Percentiles rank a stretch among this genome's conserved stretches.
Evolutionary conservation across 176 grass and related monocot species (phyloP).

Genomic region (Guadua angustifolia): DNA sequence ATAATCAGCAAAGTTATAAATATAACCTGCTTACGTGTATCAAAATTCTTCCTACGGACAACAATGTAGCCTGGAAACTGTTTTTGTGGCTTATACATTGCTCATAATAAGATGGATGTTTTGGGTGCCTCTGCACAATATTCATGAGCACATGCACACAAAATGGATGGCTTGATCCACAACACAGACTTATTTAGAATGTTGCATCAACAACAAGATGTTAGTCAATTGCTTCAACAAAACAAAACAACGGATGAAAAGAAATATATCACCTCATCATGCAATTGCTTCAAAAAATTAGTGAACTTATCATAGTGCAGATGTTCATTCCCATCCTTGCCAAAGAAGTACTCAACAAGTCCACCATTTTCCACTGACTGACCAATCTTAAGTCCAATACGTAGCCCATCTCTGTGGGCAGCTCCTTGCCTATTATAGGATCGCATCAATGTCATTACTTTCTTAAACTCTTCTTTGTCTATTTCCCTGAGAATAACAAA

Average conservation of each 20-base stretch:
- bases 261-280: conserved; percentile 72
- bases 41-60: conserved; percentile 2
- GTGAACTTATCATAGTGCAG: conserved; percentile 90
- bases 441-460: conserved; percentile 94
- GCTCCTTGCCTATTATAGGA: conserved; percentile 89
- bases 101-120: conserved; percentile 12
- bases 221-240: not conserved
- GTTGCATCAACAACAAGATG: conserved; percentile 2
- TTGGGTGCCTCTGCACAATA: conserved; percentile 3
- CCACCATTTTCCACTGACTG: conserved; percentile 77
- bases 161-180: conserved; percentile 12
- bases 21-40: conserved; percentile 14
- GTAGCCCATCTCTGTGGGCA: conserved; percentile 80
- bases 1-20: not conserved
- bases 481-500: conserved; percentile 75
- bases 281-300: conserved; percentile 75
- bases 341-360: conserved; percentile 90
- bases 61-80: not conserved
- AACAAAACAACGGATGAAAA: conserved; percentile 7
- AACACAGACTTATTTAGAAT: not conserved
- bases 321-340: conserved; percentile 73
- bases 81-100: not conserved
- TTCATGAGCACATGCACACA: not conserved
- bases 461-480: conserved; percentile 96
- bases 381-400: conserved; percentile 71